Base-by-base conservation (phyloP, 1,139 yeast species). In the Hanseniaspora gamundiae region DNA sequence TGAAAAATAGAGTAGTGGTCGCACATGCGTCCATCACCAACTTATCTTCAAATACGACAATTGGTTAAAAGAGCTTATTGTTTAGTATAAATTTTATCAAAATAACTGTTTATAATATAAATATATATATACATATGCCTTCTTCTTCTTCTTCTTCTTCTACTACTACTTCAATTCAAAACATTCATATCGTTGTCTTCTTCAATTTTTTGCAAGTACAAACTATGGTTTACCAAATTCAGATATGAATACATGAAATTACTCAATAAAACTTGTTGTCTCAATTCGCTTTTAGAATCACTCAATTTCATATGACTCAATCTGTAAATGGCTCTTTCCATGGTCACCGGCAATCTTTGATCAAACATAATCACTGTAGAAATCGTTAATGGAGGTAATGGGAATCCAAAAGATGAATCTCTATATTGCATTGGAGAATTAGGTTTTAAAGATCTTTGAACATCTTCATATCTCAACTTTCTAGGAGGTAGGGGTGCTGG, bases 171-270 rank as follows among this genome's bases (percentile, higher is more conserved):
- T 19, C 24, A 19, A 3, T 4, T 20, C 38, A 35, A 14, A n/a
- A 11, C 21, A 17, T 31, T 36, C 20, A 41, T 3, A 10, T 40
- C 42, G 14, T 46, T 45, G 19, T 55, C 57, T 40, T 54, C 68
- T 38, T 61, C 64, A 45, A 61, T 70, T 52, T 78, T 86, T 54
- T 82, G 88, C 51, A 82, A 63, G 60, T 80, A 85, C 52, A 82
- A 67, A 7, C 91, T 80, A 55, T 88, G 96, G 61, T 91, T 94
- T 47, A 91, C 95, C 62, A 91, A 69, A 58, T 91, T 91, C 69
- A 91, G 73, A 64, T 91, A 91, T 0, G 97, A 93, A 60, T 91
- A 91, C 98, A 91, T 91, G 72, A 91, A 91, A 61, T 93, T 93
- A 46, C 95, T 85, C 51, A 91, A 65, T 42, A 91, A 63, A 2